Percentiles rank a stretch among this genome's conserved stretches.
phyloP scores from a whole-genome alignment of 2,329 filamentous ascomycete species.

The Basipetospora chlamydospora region DNA sequence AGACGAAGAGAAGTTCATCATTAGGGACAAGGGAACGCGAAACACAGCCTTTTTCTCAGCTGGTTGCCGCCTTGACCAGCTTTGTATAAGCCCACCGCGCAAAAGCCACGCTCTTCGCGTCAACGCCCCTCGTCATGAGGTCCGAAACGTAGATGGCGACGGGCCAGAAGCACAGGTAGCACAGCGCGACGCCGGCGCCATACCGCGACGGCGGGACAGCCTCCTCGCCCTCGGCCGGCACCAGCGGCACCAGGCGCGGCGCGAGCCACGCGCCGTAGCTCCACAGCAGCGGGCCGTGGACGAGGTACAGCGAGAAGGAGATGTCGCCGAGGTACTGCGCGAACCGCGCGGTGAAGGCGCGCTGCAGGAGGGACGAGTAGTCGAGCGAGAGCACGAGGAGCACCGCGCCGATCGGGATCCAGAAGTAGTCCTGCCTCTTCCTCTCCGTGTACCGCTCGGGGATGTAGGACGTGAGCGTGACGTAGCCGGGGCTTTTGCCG shows the following conservation, averaged over 20 bases:
- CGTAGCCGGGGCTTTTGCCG: conserved; percentile 27
- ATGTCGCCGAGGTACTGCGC: conserved; percentile 49
- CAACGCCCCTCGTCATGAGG: conserved; percentile 37
- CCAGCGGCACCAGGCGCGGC: conserved; percentile 47
- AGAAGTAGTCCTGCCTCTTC: conserved; percentile 29
- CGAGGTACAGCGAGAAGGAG: conserved; percentile 48
- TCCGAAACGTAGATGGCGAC: conserved; percentile 45
- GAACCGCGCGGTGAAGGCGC: conserved; percentile 42
- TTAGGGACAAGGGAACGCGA: too few species aligned
- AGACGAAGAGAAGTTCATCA: too few species aligned
- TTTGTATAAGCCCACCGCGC: conserved; percentile 39
- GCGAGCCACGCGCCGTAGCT: conserved; percentile 42
- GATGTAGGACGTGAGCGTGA: conserved; percentile 15
- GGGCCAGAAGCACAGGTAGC: conserved; percentile 43
- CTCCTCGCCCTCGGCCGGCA: too few species aligned
- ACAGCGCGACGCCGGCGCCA: conserved; percentile 48
- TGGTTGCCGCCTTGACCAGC: background rate
- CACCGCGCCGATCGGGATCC: conserved; percentile 49
- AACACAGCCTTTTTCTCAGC: too few species aligned
- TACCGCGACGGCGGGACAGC: conserved; percentile 35
- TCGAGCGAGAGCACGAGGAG: conserved; percentile 41
- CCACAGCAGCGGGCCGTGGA: conserved; percentile 48
- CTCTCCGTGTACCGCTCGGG: background rate
- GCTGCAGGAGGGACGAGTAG: conserved; percentile 41
- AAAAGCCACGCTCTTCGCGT: conserved; percentile 45